phyloP scores from a whole-genome alignment of 1,284 basidiomycete species.

The Vanrija pseudolonga region DNA sequence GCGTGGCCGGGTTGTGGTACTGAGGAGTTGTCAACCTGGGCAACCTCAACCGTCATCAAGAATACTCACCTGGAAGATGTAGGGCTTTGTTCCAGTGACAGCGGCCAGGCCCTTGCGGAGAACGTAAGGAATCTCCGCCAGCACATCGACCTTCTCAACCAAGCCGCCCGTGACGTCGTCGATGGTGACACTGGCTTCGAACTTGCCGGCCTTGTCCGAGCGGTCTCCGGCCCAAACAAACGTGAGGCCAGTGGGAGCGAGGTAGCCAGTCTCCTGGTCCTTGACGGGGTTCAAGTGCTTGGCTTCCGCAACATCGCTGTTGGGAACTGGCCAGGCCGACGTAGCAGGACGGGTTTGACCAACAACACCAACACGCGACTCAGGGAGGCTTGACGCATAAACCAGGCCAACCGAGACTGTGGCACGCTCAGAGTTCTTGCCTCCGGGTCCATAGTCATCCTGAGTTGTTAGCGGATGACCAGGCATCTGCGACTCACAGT shows the following conservation, averaged over 20 bases:
- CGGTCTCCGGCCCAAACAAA: slow-evolving; percentile 76
- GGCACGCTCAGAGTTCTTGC: slow-evolving; percentile 71
- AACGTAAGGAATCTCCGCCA: slow-evolving; percentile 92
- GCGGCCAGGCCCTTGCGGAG: slow-evolving; percentile 53
- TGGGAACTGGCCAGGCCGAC: slow-evolving; percentile 35
- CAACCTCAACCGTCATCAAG: not conserved
- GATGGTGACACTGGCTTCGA: slow-evolving; percentile 59
- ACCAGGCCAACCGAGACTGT: slow-evolving; percentile 73
- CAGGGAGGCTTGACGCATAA: slow-evolving; percentile 23
- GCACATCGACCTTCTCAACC: slow-evolving; percentile 93
- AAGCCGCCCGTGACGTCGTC: slow-evolving; percentile 61
- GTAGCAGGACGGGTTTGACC: slow-evolving; percentile 65
- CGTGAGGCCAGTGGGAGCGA: slow-evolving; percentile 65
- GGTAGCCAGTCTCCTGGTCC: slow-evolving; percentile 76
- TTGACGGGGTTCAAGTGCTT: slow-evolving; percentile 62
- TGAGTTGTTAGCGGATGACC: slow-evolving; percentile 6
- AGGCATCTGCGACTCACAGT: slow-evolving; percentile 45
- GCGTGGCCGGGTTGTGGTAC: slow-evolving; percentile 74
- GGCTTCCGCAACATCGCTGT: slow-evolving; percentile 64
- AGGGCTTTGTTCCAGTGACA: slow-evolving; percentile 53
- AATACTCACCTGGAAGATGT: slow-evolving; percentile 51
- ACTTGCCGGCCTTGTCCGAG: slow-evolving; percentile 52
- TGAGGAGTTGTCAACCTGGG: slow-evolving; percentile 39
- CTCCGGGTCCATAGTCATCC: slow-evolving; percentile 67
- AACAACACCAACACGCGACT: slow-evolving; percentile 44